Evolutionary conservation across 495 filamentous ascomycete species (phyloP).

Genomic region (Friedmanniomyces endolithicus): DNA sequence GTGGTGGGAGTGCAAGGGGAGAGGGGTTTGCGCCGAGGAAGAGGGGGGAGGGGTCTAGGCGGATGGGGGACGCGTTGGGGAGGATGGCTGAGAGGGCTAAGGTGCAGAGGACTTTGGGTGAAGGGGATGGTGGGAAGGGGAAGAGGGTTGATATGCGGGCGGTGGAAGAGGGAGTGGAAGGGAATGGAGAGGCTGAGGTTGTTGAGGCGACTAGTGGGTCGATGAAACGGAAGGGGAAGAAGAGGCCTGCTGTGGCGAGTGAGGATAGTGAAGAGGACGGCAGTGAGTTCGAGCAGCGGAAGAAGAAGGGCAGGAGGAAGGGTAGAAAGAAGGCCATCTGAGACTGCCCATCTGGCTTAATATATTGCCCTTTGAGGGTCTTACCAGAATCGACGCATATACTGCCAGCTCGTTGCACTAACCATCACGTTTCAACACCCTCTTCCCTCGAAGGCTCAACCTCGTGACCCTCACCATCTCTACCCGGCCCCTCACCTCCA

Average conservation of each 20-base stretch:
- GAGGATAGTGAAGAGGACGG: background rate
- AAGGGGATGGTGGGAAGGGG: background rate
- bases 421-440: too few species aligned
- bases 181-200: background rate
- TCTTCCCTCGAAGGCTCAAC: too few species aligned
- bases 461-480: too few species aligned
- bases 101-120: slow-evolving; percentile 14
- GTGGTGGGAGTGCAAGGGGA: slow-evolving; percentile 21
- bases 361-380: too few species aligned
- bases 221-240: background rate
- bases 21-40: slow-evolving; percentile 71
- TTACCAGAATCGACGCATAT: too few species aligned
- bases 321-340: background rate
- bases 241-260: background rate
- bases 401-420: too few species aligned
- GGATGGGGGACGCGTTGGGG: slow-evolving; percentile 72
- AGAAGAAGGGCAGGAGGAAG: slow-evolving; percentile 1
- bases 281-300: slow-evolving; percentile 7
- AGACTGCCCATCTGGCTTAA: background rate
- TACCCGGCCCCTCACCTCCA: background rate
- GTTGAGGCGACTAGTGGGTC: background rate
- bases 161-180: background rate
- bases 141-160: background rate
- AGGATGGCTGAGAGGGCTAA: slow-evolving; percentile 49
- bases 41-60: slow-evolving; percentile 46